Conservation (phyloP, 2,329 filamentous ascomycete species). For the Ophioceras dolichostomum region DNA sequence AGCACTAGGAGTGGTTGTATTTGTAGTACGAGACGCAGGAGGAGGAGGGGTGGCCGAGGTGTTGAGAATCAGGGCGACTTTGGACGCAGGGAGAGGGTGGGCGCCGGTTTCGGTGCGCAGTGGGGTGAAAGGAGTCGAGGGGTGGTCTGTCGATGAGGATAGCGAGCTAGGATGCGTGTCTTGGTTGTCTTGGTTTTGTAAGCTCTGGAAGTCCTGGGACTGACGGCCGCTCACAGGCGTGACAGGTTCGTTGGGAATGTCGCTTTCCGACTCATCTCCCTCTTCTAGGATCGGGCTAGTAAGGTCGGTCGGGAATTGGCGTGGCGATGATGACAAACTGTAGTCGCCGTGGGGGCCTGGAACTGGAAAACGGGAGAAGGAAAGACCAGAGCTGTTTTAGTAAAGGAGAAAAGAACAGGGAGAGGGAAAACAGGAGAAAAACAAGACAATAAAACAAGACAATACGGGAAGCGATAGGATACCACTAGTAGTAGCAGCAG, state of each 20-base stretch:
- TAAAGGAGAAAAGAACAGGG: not conserved
- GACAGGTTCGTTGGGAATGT: conserved; percentile 45
- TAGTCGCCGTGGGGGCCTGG: conserved; percentile 6
- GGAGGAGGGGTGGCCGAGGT: conserved; percentile 6
- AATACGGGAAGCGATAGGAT: too few species aligned
- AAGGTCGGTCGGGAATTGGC: conserved; percentile 35
- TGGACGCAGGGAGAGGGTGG: too few species aligned
- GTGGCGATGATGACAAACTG: conserved; percentile 27
- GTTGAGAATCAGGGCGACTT: conserved; percentile 10
- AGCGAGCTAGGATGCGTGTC: conserved; percentile 9
- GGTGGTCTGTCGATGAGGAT: conserved; percentile 11
- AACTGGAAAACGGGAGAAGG: not conserved
- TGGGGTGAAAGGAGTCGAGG: conserved; percentile 8
- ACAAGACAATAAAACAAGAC: too few species aligned
- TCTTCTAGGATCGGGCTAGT: conserved; percentile 42
- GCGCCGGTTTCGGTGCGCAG: conserved; percentile 1
- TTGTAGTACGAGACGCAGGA: not conserved
- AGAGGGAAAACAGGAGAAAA: not conserved
- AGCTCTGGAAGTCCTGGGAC: conserved; percentile 39
- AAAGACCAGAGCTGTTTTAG: not conserved
- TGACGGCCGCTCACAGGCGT: conserved; percentile 47
- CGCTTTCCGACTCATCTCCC: conserved; percentile 47
- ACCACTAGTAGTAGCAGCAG: too few species aligned
- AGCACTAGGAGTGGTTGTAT: not conserved
- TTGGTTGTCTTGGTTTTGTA: conserved; percentile 24